Conservation (phyloP, 108 stramenopile species). For the Phaeodactylum tricornutum region DNA sequence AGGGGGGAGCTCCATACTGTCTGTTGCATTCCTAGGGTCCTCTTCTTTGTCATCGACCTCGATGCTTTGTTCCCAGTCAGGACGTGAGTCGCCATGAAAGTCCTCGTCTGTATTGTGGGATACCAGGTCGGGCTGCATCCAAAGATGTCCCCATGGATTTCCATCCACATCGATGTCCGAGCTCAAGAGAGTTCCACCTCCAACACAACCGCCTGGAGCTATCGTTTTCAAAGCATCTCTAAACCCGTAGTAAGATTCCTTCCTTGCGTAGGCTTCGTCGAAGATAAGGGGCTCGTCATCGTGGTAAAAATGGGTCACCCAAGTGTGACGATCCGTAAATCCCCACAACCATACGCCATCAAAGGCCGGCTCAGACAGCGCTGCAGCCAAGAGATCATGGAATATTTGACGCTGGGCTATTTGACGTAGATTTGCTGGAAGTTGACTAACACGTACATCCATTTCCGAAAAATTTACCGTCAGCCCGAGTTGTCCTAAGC, state of each 20-base stretch:
- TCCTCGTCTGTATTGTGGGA: background rate
- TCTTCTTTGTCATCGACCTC: too few species aligned
- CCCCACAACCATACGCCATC: slow-evolving; percentile 89
- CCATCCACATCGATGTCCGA: slow-evolving; percentile 39
- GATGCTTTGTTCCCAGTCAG: slow-evolving; percentile 52
- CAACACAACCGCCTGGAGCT: slow-evolving; percentile 45
- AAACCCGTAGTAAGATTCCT: slow-evolving; percentile 56
- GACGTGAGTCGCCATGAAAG: slow-evolving; percentile 19
- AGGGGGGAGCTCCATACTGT: too few species aligned
- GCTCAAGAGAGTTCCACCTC: slow-evolving; percentile 35
- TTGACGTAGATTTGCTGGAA: slow-evolving; percentile 31
- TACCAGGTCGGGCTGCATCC: slow-evolving; percentile 63
- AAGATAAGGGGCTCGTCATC: slow-evolving; percentile 75
- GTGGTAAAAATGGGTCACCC: slow-evolving; percentile 81
- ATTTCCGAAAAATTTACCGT: slow-evolving; percentile 88
- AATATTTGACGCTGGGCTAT: slow-evolving; percentile 73
- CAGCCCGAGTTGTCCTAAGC: slow-evolving; percentile 81
- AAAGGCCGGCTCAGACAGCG: slow-evolving; percentile 78
- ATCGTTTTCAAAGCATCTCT: slow-evolving; percentile 57
- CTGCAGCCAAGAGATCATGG: slow-evolving; percentile 76
- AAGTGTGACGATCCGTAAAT: slow-evolving; percentile 83
- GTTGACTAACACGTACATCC: slow-evolving; percentile 79
- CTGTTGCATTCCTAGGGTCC: too few species aligned
- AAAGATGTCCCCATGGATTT: slow-evolving; percentile 61
- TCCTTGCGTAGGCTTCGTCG: slow-evolving; percentile 57